Evolutionary conservation across 192 early-diverging fungal species (phyloP).

Genomic region (Dimargaris cristalligena): DNA sequence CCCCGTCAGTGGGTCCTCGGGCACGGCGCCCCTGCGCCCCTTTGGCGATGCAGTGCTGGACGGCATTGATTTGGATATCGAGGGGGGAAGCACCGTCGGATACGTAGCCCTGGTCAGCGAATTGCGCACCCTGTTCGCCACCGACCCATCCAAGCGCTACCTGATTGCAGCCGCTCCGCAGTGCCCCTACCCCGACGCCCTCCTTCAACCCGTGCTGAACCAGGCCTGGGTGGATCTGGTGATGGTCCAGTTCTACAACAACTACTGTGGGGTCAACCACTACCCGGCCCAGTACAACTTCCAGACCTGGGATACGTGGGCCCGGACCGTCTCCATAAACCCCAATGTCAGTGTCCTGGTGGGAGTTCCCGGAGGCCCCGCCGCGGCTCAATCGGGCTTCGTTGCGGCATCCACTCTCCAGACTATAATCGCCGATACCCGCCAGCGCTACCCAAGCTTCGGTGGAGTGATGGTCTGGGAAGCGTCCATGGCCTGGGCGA

Average conservation of each 20-base stretch:
- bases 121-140: conserved; percentile 26
- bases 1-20: too few species aligned
- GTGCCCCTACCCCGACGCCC: conserved; percentile 40
- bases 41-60: conserved; percentile 42
- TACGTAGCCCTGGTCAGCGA: conserved; percentile 29
- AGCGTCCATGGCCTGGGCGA: conserved; percentile 9
- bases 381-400: conserved; percentile 34
- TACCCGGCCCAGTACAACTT: conserved; percentile 32
- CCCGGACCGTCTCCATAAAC: conserved; percentile 33
- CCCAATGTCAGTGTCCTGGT: conserved; percentile 41
- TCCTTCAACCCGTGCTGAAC: conserved; percentile 35
- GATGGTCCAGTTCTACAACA: conserved; percentile 52
- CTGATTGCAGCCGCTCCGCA: conserved; percentile 42
- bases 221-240: conserved; percentile 45
- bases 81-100: conserved; percentile 23
- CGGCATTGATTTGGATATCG: conserved; percentile 44
- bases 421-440: conserved; percentile 23
- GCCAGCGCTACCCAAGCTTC: conserved; percentile 25
- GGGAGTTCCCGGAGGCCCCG: conserved; percentile 36
- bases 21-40: conserved; percentile 32
- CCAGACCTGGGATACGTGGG: conserved; percentile 56
- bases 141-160: conserved; percentile 28
- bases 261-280: conserved; percentile 37
- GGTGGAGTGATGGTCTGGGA: conserved; percentile 61
- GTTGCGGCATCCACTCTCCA: conserved; percentile 20